A percentile compares a stretch with the other conserved stretches of the same genome.
Conservation (phyloP, 192 early-diverging fungal genomes). For the Coemansia sp. region DNA sequence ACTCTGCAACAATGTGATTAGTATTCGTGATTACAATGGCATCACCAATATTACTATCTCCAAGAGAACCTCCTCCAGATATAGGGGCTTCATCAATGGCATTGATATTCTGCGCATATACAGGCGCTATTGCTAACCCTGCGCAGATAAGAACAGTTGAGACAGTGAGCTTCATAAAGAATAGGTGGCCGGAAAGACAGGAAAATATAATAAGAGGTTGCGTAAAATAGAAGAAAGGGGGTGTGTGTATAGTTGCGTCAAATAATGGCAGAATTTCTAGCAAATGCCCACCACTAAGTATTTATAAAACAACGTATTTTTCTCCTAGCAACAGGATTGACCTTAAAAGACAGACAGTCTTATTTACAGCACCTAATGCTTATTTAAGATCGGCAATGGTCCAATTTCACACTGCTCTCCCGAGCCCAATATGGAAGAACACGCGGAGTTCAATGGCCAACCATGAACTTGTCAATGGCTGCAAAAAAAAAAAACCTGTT, state of each 20-base stretch:
- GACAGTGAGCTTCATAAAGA: constrained; percentile 8
- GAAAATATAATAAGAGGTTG: not conserved
- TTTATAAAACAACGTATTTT: no score
- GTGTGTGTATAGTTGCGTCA: no score
- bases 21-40: constrained; percentile 7
- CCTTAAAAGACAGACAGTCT: no score
- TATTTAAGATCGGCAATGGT: not conserved
- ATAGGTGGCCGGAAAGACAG: not conserved
- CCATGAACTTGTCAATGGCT: not conserved
- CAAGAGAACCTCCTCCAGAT: not conserved
- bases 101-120: constrained; percentile 8
- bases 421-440: not conserved
- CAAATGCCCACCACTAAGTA: no score
- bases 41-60: constrained; percentile 1
- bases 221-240: not conserved
- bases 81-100: not conserved
- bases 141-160: constrained; percentile 8
- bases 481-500: not conserved
- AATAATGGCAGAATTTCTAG: no score
- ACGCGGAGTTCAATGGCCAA: not conserved
- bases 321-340: no score
- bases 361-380: not conserved
- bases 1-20: not conserved
- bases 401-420: not conserved
- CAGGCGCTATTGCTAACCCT: constrained; percentile 2